phyloP scores from a whole-genome alignment of 768 basidiomycete genomes.

The Agrocybe pediades region DNA sequence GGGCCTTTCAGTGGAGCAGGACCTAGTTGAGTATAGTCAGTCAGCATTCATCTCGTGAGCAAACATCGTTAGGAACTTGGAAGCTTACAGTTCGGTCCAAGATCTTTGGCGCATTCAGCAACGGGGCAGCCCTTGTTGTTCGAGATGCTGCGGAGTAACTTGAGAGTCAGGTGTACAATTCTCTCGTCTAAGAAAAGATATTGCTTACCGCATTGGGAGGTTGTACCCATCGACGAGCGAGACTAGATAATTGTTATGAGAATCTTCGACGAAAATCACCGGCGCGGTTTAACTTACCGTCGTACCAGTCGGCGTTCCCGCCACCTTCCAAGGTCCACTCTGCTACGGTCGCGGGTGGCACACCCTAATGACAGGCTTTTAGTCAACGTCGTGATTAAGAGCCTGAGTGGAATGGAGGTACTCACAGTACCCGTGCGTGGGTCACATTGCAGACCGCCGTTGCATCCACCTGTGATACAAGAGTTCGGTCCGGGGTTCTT shows the following conservation, averaged over 20 bases:
- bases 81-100: slow-evolving; percentile 54
- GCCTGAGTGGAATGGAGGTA: not conserved
- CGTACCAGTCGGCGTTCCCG: slow-evolving; percentile 54
- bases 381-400: no score
- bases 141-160: slow-evolving; percentile 34
- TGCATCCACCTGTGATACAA: slow-evolving; percentile 63
- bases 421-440: slow-evolving; percentile 48
- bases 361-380: no score
- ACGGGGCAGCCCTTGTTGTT: slow-evolving; percentile 57
- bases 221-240: slow-evolving; percentile 70
- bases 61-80: not conserved
- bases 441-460: slow-evolving; percentile 61
- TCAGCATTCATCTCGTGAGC: not conserved
- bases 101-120: slow-evolving; percentile 61
- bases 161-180: not conserved
- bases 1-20: slow-evolving; percentile 55
- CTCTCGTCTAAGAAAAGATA: not conserved
- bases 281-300: slow-evolving; percentile 38
- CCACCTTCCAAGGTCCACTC: slow-evolving; percentile 57
- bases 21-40: slow-evolving; percentile 30
- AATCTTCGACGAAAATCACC: no score
- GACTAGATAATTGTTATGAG: slow-evolving; percentile 34
- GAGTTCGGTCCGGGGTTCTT: slow-evolving; percentile 51
- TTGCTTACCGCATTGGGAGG: slow-evolving; percentile 44
- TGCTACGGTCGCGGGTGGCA: slow-evolving; percentile 67